Evolutionary conservation across 164 flowering plant genomes (phyloP).

Genomic region (Nymphaea colorata): DNA sequence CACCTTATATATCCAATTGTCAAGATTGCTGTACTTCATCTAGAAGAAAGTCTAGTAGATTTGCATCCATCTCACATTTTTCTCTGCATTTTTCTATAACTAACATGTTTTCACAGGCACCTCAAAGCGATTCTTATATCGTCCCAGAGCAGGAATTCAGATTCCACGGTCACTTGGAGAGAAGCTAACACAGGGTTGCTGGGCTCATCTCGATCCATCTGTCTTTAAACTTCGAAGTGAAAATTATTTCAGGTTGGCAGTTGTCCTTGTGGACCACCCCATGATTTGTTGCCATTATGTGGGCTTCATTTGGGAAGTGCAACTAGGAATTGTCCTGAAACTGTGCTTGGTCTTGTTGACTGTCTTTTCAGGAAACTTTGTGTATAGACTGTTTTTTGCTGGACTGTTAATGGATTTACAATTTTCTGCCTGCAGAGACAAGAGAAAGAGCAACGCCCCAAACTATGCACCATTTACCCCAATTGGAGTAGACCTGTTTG

Average conservation of each 20-base stretch:
- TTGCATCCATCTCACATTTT: neutral
- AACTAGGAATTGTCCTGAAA: no score
- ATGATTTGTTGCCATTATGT: no score
- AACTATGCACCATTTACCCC: constrained; percentile 59
- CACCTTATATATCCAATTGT: neutral
- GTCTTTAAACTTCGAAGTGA: constrained; percentile 77
- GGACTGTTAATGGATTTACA: neutral
- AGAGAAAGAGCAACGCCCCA: constrained; percentile 64
- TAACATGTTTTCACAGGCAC: constrained; percentile 34
- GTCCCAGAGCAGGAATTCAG: constrained; percentile 61
- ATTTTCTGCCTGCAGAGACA: constrained; percentile 51
- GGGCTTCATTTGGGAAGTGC: no score
- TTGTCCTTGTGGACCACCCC: neutral
- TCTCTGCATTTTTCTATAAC: neutral
- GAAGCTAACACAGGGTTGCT: constrained; percentile 52
- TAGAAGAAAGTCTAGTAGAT: neutral
- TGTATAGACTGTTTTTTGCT: neutral
- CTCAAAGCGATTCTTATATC: constrained; percentile 51
- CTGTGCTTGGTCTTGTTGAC: no score
- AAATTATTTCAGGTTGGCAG: constrained; percentile 67
- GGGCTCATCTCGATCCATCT: constrained; percentile 79
- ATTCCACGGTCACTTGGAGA: constrained; percentile 51
- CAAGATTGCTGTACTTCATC: neutral
- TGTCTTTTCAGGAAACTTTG: neutral
- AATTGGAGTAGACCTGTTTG: constrained; percentile 82